These are phyloP conservation scores for Plasmodium billcollinsi DNA, from an alignment of 169 alveolate genomes.

Conservation along the genomic window DNA sequence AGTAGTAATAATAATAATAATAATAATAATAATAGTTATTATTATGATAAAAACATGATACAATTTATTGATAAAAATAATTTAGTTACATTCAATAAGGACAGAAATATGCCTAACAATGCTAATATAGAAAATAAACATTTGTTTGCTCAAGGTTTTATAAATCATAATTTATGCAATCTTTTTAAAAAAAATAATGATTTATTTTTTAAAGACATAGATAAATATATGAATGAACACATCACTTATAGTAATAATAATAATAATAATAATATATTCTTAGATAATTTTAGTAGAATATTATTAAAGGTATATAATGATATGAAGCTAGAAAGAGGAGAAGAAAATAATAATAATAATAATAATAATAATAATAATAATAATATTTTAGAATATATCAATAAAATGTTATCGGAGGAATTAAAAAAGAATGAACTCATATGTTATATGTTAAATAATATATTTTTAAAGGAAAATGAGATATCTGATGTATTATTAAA, in stretches of 20 bases:
- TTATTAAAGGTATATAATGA: not conserved
- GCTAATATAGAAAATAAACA: not conserved
- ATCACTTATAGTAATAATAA: not conserved
- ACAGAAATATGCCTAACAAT: not conserved
- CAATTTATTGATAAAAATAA: too few species aligned
- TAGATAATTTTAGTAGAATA: conserved; percentile 17
- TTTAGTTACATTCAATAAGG: too few species aligned
- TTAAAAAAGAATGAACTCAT: conserved; percentile 29
- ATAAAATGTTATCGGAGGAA: conserved; percentile 26
- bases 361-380: not conserved
- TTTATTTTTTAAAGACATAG: conserved; percentile 21
- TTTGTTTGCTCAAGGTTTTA: too few species aligned
- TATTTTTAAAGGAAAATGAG: conserved; percentile 15
- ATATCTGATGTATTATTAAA: conserved; percentile 24
- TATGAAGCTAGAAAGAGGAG: too few species aligned
- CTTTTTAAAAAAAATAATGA: conserved; percentile 18
- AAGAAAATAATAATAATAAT: not conserved
- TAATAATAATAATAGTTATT: not conserved
- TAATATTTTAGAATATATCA: conserved; percentile 19
- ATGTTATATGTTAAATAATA: conserved; percentile 35
- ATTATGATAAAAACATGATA: too few species aligned
- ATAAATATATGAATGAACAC: not conserved
- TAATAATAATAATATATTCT: not conserved
- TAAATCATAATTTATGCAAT: not conserved
- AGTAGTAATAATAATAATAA: not conserved